Evolutionary conservation across 495 filamentous ascomycete species (phyloP), one percentile per base, ranked within the genome.

Genomic region (Letharia lupina): DNA sequence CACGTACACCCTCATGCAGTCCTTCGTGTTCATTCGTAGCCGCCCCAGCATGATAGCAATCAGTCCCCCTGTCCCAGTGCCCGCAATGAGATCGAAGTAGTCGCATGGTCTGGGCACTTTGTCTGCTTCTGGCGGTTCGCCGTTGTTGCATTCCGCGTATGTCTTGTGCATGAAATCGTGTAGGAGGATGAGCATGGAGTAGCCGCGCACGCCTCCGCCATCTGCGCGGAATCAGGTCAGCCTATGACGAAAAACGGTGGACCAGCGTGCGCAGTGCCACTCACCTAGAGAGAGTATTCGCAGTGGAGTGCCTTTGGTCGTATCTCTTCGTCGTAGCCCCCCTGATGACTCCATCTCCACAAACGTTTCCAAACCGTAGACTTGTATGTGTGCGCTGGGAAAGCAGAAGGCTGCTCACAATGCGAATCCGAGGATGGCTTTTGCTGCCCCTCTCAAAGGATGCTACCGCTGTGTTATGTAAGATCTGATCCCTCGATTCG

Each of bases 21-120:
- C 94, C 74, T 97, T 93, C 39, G 98, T 77, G 71, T 98, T 92
- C 70, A 98, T 83, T 57, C 94, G 88, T 70, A 98, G 78, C 50
- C 94, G 84, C 13, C 94, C 94, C 33, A 98, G 82, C 95, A 98
- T 98, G 68, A 98, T 83, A 28, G 94, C 95, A 68, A 98, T 96
- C 63, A 98, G 78, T 4, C 94, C 94, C 70, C 94, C 94, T 1
- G 94, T 98, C 63, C 93, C 93, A 50, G 91, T 96, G 44, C 94
- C 94, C 65, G 87, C 87, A 68, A 98, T 98, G 64, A 98, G 81
- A 77, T 98, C 94, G 78, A 98, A 98, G 75, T 98, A 91, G 68
- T 98, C 95, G 86, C 91, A 96, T 67, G 94, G 94, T 71, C 96
- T 96, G 37, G 95, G 94, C 45, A 98, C 93, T 70, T 97, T 86